A percentile compares a stretch with the other conserved stretches of the same genome.
phyloP scores from a whole-genome alignment of 2,329 filamentous ascomycete genomes.

The Pseudogymnoascus sp. region DNA sequence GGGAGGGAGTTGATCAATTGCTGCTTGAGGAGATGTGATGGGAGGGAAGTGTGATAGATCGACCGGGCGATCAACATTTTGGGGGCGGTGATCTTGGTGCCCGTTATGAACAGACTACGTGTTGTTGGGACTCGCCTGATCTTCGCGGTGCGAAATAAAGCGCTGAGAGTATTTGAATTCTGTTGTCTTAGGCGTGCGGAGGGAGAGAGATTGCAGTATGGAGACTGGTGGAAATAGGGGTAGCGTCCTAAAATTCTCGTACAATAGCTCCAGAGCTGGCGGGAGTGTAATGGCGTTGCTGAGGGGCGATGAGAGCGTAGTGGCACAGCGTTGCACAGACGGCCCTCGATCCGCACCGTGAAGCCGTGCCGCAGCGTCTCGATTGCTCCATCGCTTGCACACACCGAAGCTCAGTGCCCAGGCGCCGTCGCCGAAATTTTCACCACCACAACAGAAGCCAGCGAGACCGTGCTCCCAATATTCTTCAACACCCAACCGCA shows the following conservation, averaged over 20 bases:
- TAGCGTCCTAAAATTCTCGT: background rate
- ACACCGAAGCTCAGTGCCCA: background rate
- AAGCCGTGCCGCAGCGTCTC: background rate
- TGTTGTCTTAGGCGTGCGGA: background rate
- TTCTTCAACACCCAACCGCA: background rate
- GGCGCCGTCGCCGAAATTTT: background rate
- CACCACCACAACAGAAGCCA: background rate
- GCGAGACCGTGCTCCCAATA: background rate
- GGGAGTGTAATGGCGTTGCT: background rate
- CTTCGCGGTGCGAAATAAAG: background rate
- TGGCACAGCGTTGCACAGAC: background rate
- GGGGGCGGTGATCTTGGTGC: background rate
- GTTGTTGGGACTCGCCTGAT: background rate
- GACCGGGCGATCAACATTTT: constrained; percentile 1
- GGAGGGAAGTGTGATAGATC: background rate
- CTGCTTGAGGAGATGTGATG: background rate
- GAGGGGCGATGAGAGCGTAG: background rate
- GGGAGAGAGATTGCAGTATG: background rate
- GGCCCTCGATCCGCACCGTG: background rate
- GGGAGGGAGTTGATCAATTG: constrained; percentile 1
- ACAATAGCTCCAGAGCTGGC: background rate
- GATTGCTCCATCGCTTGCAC: constrained; percentile 1
- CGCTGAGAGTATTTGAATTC: background rate
- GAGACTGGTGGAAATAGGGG: background rate
- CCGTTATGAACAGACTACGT: background rate